Evolutionary conservation across 345 rosid genomes (phyloP), one percentile per base, ranked within the genome.

Genomic region (Salix purpurea): DNA sequence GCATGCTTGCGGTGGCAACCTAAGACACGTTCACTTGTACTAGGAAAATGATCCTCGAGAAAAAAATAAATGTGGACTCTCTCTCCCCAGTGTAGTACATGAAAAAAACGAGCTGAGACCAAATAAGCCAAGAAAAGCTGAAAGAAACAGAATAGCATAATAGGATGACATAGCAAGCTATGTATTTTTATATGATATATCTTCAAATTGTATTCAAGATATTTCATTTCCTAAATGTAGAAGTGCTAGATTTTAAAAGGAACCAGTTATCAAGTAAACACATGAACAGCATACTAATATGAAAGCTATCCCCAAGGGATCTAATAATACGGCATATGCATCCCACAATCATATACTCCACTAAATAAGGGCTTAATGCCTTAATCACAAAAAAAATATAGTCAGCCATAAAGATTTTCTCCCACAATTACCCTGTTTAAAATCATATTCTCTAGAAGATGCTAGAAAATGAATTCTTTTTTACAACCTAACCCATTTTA

Each of bases 1-100:
- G 73, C 73, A 71, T 34, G 42, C 32, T 48, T 11, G 74, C 65
- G 56, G 58, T 71, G 18, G 37, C 58, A 70, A 34, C 37, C 73
- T 46, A 36, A 21, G 73, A 70, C 12, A 9, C 19, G 3, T 4
- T 30, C 44, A 34, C n/a, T 65, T 30, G 9, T 34, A 37, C 60
- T 12, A 2, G 34, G 23, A 65, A 34, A 40, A n/a, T 42, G 32
- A 23, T 39, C 61, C 61, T 16, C 30, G 3, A 18, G 21, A 70
- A 7, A 58, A 70, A 40, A 28, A 67, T 7, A 39, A 6, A 9
- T 39, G 24, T 6, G n/a, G 46, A 10, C 12, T 10, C 23, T 2
- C 32, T 10, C 23, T 18, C 40, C 36, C 36, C 19, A 69, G 36
- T 24, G 28, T 14, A 70, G 32, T n/a, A 7, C 52, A 67, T 70